A percentile compares a stretch with the other conserved stretches of the same genome.
These are phyloP conservation scores for Sclerotinia trifoliorum DNA, from an alignment of 2,329 filamentous ascomycete genomes.

Conservation along the genomic window DNA sequence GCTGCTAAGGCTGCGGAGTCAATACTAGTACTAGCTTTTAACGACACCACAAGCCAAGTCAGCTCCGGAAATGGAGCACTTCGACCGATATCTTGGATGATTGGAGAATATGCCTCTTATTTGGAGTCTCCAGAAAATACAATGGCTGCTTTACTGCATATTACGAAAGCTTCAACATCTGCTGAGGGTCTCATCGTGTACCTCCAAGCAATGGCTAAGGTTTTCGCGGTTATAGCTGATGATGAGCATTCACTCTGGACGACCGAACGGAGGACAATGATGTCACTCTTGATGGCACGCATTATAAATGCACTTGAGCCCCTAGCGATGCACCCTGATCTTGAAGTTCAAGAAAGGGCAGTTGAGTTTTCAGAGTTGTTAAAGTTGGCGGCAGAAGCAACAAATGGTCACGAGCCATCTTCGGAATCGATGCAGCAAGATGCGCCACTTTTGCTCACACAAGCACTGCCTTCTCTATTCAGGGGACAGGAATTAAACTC, in stretches of 20 bases:
- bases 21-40: slow-evolving; percentile 62
- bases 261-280: slow-evolving; percentile 67
- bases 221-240: slow-evolving; percentile 72
- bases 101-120: slow-evolving; percentile 81
- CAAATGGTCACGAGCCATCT: slow-evolving; percentile 61
- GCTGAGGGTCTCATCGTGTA: slow-evolving; percentile 71
- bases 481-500: slow-evolving; percentile 82
- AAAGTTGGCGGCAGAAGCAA: slow-evolving; percentile 81
- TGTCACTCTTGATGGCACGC: slow-evolving; percentile 75
- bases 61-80: slow-evolving; percentile 66
- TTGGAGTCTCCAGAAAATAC: slow-evolving; percentile 69
- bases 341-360: slow-evolving; percentile 93
- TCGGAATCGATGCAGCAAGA: slow-evolving; percentile 58
- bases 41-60: slow-evolving; percentile 51
- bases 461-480: slow-evolving; percentile 87
- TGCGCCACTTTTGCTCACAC: slow-evolving; percentile 79
- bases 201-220: slow-evolving; percentile 80
- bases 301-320: slow-evolving; percentile 80
- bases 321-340: slow-evolving; percentile 74
- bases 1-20: slow-evolving; percentile 81
- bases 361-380: slow-evolving; percentile 91
- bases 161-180: slow-evolving; percentile 53
- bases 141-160: slow-evolving; percentile 71
- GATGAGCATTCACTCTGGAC: slow-evolving; percentile 68
- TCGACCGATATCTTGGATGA: slow-evolving; percentile 76